A percentile compares a stretch with the other conserved stretches of the same genome.
Evolutionary conservation across 371 early-diverging fungal species (phyloP).

Genomic region (Saksenaea oblongispora): DNA sequence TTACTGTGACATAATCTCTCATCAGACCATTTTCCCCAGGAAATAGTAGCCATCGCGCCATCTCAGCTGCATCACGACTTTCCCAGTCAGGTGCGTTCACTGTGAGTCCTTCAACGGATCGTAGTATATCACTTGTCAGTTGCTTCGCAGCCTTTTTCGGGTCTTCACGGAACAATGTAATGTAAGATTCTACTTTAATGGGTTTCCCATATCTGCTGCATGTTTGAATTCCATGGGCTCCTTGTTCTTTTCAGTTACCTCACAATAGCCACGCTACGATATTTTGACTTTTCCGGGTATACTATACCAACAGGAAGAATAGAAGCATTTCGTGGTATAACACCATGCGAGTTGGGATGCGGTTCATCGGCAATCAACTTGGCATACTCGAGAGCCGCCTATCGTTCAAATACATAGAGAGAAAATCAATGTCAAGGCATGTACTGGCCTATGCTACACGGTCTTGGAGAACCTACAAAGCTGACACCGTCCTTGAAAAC

Average conservation of each 20-base stretch:
- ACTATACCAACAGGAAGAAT: conserved; percentile 59
- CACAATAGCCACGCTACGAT: conserved; percentile 54
- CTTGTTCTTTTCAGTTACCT: conserved; percentile 30
- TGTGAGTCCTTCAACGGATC: conserved; percentile 39
- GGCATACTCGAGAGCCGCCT: conserved; percentile 59
- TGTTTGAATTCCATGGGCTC: not conserved
- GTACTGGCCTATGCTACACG: not conserved
- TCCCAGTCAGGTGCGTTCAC: conserved; percentile 59
- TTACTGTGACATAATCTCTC: conserved; percentile 52
- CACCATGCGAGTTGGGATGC: conserved; percentile 30
- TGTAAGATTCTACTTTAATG: conserved; percentile 47
- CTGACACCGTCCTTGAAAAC: conserved; percentile 51
- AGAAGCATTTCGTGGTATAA: conserved; percentile 21
- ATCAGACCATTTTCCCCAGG: conserved; percentile 42
- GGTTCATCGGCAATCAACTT: conserved; percentile 32
- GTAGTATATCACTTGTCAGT: conserved; percentile 42
- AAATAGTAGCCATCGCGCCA: conserved; percentile 53
- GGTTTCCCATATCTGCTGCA: conserved; percentile 50
- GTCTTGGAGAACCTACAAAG: conserved; percentile 34
- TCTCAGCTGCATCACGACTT: conserved; percentile 49
- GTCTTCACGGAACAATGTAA: conserved; percentile 46
- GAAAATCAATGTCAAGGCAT: not conserved
- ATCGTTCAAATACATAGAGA: not conserved
- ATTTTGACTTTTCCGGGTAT: conserved; percentile 60
- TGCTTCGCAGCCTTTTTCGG: conserved; percentile 50